phyloP scores from a whole-genome alignment of 2,329 filamentous ascomycete genomes.

The Stachybotrys chlorohalonatus region DNA sequence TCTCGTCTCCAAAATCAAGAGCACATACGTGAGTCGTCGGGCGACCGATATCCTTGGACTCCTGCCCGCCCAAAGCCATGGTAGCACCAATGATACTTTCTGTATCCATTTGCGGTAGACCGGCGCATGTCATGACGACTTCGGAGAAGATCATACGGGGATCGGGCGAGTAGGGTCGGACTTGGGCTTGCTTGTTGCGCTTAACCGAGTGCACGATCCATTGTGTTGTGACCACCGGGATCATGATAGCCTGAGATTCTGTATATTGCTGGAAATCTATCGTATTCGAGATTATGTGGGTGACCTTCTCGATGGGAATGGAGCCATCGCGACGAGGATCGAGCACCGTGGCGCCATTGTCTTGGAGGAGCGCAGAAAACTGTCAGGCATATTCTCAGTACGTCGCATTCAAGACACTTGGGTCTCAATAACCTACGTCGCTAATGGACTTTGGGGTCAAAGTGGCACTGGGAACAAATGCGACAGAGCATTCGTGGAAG shows the following conservation, averaged over 20 bases:
- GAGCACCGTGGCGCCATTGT: slow-evolving; percentile 42
- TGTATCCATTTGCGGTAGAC: slow-evolving; percentile 77
- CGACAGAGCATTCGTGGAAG: slow-evolving; percentile 33
- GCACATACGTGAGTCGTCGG: slow-evolving; percentile 85
- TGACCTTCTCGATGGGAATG: slow-evolving; percentile 36
- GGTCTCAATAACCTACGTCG: slow-evolving; percentile 20
- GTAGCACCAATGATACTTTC: slow-evolving; percentile 89
- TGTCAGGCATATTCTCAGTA: slow-evolving; percentile 12
- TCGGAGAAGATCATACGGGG: slow-evolving; percentile 83
- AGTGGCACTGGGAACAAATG: slow-evolving; percentile 33
- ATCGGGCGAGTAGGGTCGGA: slow-evolving; percentile 83
- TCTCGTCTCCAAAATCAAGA: slow-evolving; percentile 63
- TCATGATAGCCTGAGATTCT: slow-evolving; percentile 64
- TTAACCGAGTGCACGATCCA: slow-evolving; percentile 70
- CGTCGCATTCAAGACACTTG: too few species aligned
- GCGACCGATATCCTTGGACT: slow-evolving; percentile 61
- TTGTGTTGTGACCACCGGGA: slow-evolving; percentile 71
- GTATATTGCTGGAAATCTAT: slow-evolving; percentile 88
- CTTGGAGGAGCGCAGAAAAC: slow-evolving; percentile 32
- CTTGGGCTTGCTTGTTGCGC: slow-evolving; percentile 62
- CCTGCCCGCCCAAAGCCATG: slow-evolving; percentile 79
- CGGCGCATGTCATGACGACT: slow-evolving; percentile 72
- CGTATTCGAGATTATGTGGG: slow-evolving; percentile 58
- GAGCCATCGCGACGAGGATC: slow-evolving; percentile 38
- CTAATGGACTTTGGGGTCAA: slow-evolving; percentile 30